Percentiles rank a stretch among this genome's conserved stretches.
Conservation (phyloP, 2,329 filamentous ascomycete species). For the Tothia fuscella region DNA sequence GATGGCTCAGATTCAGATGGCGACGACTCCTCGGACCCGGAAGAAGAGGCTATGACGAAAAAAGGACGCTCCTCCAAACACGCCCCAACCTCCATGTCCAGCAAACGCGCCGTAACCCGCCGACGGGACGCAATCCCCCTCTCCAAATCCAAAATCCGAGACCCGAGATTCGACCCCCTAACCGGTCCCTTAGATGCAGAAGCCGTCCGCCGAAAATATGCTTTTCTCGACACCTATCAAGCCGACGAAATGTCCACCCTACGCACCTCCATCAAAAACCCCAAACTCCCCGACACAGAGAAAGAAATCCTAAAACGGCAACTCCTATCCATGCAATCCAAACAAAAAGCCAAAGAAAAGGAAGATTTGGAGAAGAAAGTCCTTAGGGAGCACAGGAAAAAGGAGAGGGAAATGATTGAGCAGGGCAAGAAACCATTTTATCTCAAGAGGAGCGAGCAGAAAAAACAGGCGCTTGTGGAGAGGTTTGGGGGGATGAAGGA, state of each 20-base stretch:
- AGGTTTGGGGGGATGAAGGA: conserved; percentile 75
- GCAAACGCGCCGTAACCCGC: conserved; percentile 72
- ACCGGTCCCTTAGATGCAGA: conserved; percentile 44
- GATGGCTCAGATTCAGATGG: not conserved
- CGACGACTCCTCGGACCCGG: conserved; percentile 13
- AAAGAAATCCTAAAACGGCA: conserved; percentile 61
- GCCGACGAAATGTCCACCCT: conserved; percentile 71
- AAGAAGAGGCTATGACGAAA: conserved; percentile 17
- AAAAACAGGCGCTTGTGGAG: conserved; percentile 70
- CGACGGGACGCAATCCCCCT: conserved; percentile 58
- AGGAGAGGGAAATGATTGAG: conserved; percentile 73
- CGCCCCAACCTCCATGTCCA: conserved; percentile 71
- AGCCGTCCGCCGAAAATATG: conserved; percentile 60
- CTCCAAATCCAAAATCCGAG: conserved; percentile 51
- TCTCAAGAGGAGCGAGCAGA: conserved; percentile 80
- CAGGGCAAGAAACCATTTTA: conserved; percentile 91
- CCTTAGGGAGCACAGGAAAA: conserved; percentile 60
- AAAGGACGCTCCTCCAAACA: conserved; percentile 62
- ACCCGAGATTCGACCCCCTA: conserved; percentile 77
- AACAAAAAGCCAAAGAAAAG: conserved; percentile 55
- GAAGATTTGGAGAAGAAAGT: conserved; percentile 49
- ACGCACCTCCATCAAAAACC: conserved; percentile 51
- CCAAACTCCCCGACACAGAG: conserved; percentile 42
- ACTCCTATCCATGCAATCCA: conserved; percentile 67
- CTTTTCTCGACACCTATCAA: conserved; percentile 79